Percentiles rank a stretch among this genome's conserved stretches.
These are phyloP conservation scores for Heracleum sosnowskyi DNA, from an alignment of 129 eudicot genomes.

Conservation along the genomic window DNA sequence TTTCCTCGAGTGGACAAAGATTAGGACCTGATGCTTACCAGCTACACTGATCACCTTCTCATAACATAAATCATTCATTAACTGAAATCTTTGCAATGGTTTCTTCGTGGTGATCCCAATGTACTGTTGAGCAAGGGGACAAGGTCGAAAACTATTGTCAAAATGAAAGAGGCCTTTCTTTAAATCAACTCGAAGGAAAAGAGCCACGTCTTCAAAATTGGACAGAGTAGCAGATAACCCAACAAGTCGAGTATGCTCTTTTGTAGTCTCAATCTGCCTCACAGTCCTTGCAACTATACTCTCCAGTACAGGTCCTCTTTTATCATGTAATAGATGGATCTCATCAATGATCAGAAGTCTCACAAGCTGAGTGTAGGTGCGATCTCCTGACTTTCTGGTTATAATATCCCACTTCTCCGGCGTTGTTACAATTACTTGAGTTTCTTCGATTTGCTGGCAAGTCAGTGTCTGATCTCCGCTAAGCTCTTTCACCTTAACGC, in stretches of 20 bases:
- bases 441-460: constrained; percentile 83
- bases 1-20: constrained; percentile 89
- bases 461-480: constrained; percentile 94
- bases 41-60: constrained; percentile 68
- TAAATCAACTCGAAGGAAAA: constrained; percentile 59
- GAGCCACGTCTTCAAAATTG: constrained; percentile 74
- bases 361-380: constrained; percentile 85
- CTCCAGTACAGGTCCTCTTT: constrained; percentile 93
- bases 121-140: constrained; percentile 91
- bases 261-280: constrained; percentile 84
- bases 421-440: constrained; percentile 90
- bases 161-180: constrained; percentile 75
- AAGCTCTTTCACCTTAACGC: constrained; percentile 71
- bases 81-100: constrained; percentile 85
- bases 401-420: constrained; percentile 98
- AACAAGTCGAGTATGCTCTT: constrained; percentile 87
- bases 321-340: constrained; percentile 91
- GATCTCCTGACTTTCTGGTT: constrained; percentile 91
- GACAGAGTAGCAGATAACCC: constrained; percentile 90
- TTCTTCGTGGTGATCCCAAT: constrained; percentile 82
- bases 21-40: constrained; percentile 85
- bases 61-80: constrained; percentile 88
- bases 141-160: constrained; percentile 89
- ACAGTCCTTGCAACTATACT: constrained; percentile 94
- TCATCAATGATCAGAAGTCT: constrained; percentile 87